Evolutionary conservation across 305 asterid genomes (phyloP), one percentile per base, ranked within the genome.

Genomic region (Vinca major): DNA sequence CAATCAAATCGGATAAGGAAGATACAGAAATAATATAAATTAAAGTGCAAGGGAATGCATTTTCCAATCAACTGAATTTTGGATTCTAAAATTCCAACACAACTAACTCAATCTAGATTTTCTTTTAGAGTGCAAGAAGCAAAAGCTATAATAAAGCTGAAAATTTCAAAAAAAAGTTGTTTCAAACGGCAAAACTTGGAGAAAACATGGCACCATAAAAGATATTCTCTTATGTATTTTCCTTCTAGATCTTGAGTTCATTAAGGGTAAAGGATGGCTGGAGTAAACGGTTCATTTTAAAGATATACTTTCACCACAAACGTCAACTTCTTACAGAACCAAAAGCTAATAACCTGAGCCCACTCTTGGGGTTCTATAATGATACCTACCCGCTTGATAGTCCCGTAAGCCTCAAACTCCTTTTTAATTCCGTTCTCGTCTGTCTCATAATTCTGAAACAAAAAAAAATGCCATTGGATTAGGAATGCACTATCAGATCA

Each of bases 381-480:
- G 76, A 82, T 86, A 93, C 99, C 97, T 93, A 93, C 99, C 99
- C 90, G 89, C 87, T 93, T 93, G 87, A 90, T 90, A 67, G 96
- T 92, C 74, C 99, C 97, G 75, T 85, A 93, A 72, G 96, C 90
- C 94, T 93, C 99, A 80, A 93, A 90, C 80, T 93, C 99, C 78
- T 91, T 88, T 83, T 86, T 93, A 86, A 93, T 79, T 82, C 88
- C 84, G 96, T 96, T 90, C 83, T 90, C 97, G 19, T 91, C 82
- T 76, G 96, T 86, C 87, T 93, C 99, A 69, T 89, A 90, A 71
- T 82, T 93, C 99, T 90, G 96, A 52, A 80, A 78, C 72, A 65
- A 73, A 67, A 56, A 70, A 61, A 43, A 33, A 49, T 67, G 69
- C 67, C 63, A 63, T 51, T n/a, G 47, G 9, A 37, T 44, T 14